Base-by-base conservation (phyloP, 2,329 filamentous ascomycete species). In the Apiospora saccharicola region DNA sequence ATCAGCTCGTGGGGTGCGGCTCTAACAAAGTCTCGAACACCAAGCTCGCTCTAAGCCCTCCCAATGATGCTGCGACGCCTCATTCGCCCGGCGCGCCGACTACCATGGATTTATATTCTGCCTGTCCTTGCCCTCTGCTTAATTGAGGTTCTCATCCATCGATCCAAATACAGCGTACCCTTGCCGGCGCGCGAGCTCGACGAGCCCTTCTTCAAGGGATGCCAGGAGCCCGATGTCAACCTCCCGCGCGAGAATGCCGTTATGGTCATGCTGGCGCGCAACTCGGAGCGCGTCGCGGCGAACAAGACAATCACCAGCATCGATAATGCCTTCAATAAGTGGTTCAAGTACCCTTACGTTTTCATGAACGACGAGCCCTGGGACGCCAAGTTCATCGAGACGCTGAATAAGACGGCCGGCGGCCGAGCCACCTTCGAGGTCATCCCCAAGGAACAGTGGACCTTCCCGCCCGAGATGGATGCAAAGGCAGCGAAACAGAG, bases 341-440 rank as follows among this genome's bases (percentile, higher is more conserved):
- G 83, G 81, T 86, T 83, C 77, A 80, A 84, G 72, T 86, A 86
- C 74, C 85, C 85, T 4, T 81, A 84, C 72, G 76, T 86, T 44
- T 86, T 86, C 74, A 79, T 86, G 71, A 86, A 86, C 76, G 82
- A 86, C 77, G 79, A 85, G 73, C 78, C 80, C 10, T 86, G 82
- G 81, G 79, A 82, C 68, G 73, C 79, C 16, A 79, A 77, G 68
- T 86, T 86, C 72, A 78, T 84, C 61, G 73, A 77, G 19, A 77
- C 78, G 49, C 77, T 86, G 72, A 82, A 82, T 72, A 75, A 78
- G 67, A 82, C 81, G 7, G 78, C 81, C 13, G 78, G 80, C 68
- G 83, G 82, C 46, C 79, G 79, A 72, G 83, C 80, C 14, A 79
- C 79, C 10, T 86, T 86, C 74, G 84, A 85, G 75, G 80, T 82